These are phyloP conservation scores for Peribolospora baueri DNA, from an alignment of 768 basidiomycete species.

Conservation along the genomic window DNA sequence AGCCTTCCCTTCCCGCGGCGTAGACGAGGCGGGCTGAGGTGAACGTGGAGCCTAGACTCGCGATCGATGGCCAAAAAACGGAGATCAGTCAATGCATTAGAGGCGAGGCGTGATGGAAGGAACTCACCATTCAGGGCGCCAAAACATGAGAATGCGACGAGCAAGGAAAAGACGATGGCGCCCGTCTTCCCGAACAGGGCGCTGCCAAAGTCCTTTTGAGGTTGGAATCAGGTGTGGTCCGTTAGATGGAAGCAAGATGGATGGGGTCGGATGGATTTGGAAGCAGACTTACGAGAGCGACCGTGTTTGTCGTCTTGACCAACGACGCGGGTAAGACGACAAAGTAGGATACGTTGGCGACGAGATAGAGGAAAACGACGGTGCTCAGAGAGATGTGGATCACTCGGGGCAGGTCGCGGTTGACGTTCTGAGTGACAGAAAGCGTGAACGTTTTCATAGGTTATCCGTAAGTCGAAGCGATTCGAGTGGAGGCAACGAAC, in stretches of 20 bases:
- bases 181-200: conserved; percentile 67
- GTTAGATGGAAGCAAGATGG: too few species aligned
- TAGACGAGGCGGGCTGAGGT: conserved; percentile 66
- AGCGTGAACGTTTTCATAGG: neutral
- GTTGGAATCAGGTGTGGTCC: too few species aligned
- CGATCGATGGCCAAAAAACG: neutral
- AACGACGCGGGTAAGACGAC: conserved; percentile 39
- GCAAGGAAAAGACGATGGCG: conserved; percentile 58
- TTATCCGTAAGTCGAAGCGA: neutral
- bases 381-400: conserved; percentile 43
- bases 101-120: conserved; percentile 9
- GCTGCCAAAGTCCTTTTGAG: conserved; percentile 57
- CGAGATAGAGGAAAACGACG: conserved; percentile 36
- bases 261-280: neutral
- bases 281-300: conserved; percentile 13
- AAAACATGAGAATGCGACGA: conserved; percentile 86
- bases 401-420: conserved; percentile 63
- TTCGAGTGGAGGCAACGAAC: too few species aligned
- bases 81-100: conserved; percentile 1
- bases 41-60: conserved; percentile 34
- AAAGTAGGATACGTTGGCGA: conserved; percentile 74
- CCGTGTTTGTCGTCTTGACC: conserved; percentile 20
- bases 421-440: conserved; percentile 36
- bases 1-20: conserved; percentile 66
- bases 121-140: conserved; percentile 63